Conservation (phyloP, 768 basidiomycete genomes). For the Hirschioporus abietinus region DNA sequence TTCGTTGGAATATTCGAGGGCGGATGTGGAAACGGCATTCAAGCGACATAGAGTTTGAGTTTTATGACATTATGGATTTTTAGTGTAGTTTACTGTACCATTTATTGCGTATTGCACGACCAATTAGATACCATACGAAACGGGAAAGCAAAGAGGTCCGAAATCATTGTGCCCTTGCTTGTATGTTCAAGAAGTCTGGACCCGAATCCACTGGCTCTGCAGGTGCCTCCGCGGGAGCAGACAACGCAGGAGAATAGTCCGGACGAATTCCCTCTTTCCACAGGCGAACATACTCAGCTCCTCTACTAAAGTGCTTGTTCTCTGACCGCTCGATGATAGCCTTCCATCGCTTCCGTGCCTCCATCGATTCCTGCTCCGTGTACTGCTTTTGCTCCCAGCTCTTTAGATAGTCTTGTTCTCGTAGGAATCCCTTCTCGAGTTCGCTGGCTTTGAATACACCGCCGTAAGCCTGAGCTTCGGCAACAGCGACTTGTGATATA, state of each 20-base stretch:
- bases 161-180: not conserved
- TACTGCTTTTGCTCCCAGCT: constrained; percentile 54
- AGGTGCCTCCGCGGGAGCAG: constrained; percentile 29
- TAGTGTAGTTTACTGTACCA: not conserved
- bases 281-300: constrained; percentile 63
- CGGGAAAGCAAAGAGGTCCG: not conserved
- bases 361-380: constrained; percentile 52
- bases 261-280: constrained; percentile 70
- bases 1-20: constrained; percentile 64
- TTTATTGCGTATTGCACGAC: not conserved
- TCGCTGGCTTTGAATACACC: constrained; percentile 55
- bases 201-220: too few relatives aligned
- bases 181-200: not conserved
- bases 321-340: constrained; percentile 44
- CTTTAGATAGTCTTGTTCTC: constrained; percentile 56
- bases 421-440: constrained; percentile 53
- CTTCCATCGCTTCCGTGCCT: constrained; percentile 74
- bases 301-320: constrained; percentile 59
- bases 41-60: constrained; percentile 46
- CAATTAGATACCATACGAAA: not conserved
- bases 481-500: constrained; percentile 64
- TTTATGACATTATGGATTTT: not conserved
- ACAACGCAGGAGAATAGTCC: constrained; percentile 54
- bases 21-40: constrained; percentile 77
- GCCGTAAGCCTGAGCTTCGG: constrained; percentile 78